Evolutionary conservation across 2,329 filamentous ascomycete species (phyloP).

Genomic region (Monosporascus sp.): DNA sequence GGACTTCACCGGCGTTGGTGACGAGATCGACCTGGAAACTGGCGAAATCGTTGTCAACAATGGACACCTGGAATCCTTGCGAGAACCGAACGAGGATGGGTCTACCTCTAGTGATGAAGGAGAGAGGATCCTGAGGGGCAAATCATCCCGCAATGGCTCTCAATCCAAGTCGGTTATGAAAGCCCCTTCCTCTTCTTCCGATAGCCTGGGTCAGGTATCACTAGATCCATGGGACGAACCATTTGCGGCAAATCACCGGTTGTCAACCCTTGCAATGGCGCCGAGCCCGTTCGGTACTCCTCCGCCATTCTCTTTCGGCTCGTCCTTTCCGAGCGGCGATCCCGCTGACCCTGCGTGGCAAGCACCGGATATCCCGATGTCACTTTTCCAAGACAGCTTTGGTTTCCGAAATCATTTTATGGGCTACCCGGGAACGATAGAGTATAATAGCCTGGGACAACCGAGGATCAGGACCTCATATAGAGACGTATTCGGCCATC

Average conservation of each 20-base stretch:
- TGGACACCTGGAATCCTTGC: slow-evolving; percentile 65
- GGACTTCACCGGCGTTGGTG: slow-evolving; percentile 77
- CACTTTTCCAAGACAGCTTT: slow-evolving; percentile 25
- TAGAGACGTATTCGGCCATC: slow-evolving; percentile 2
- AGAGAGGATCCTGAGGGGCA: slow-evolving; percentile 28
- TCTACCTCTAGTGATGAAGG: slow-evolving; percentile 27
- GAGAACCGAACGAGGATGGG: slow-evolving; percentile 30
- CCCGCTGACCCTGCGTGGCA: slow-evolving; percentile 27
- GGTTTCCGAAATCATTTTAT: slow-evolving; percentile 15
- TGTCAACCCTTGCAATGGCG: slow-evolving; percentile 15
- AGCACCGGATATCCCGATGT: slow-evolving; percentile 15
- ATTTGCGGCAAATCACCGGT: slow-evolving; percentile 3
- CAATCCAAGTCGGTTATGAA: slow-evolving; percentile 9
- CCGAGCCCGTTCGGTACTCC: slow-evolving; percentile 11
- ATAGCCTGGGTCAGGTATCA: slow-evolving; percentile 2
- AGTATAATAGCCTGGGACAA: slow-evolving; percentile 8
- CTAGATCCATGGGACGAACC: slow-evolving; percentile 6
- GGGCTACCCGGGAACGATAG: slow-evolving; percentile 6
- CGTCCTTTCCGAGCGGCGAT: slow-evolving; percentile 8
- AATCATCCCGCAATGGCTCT: slow-evolving; percentile 14
- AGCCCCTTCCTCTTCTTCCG: slow-evolving; percentile 1
- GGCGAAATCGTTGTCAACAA: slow-evolving; percentile 85
- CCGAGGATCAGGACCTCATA: slow-evolving; percentile 5
- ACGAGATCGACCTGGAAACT: slow-evolving; percentile 82
- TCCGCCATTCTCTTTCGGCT: slow-evolving; percentile 15